These are phyloP conservation scores for Fusarium papillatum DNA, from an alignment of 2,329 filamentous ascomycete species.

Conservation along the genomic window DNA sequence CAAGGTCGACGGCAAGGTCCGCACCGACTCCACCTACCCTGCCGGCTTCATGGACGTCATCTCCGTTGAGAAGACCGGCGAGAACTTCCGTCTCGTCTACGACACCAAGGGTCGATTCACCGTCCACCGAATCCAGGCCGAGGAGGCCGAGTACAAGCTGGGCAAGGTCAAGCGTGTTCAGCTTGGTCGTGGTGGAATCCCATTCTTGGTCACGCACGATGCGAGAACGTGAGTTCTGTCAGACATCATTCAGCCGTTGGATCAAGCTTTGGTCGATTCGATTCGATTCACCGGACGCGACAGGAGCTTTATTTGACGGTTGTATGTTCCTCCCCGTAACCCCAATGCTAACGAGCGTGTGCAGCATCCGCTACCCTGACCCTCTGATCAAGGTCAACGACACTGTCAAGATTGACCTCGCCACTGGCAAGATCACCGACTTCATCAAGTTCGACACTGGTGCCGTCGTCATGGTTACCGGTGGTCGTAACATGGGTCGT, in stretches of 20 bases:
- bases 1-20: slow-evolving; percentile 99
- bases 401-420: slow-evolving; percentile 98
- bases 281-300: slow-evolving; percentile 57
- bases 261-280: slow-evolving; percentile 94
- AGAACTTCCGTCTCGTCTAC: slow-evolving; percentile 99
- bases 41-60: slow-evolving; percentile 99
- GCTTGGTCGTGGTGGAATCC: slow-evolving; percentile 99
- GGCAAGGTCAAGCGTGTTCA: slow-evolving; percentile 99
- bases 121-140: slow-evolving; percentile 98
- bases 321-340: slow-evolving; percentile 61
- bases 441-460: slow-evolving; percentile 99
- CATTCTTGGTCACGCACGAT: slow-evolving; percentile 99
- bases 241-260: slow-evolving; percentile 99
- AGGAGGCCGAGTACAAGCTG: slow-evolving; percentile 99
- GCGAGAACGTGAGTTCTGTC: slow-evolving; percentile 99
- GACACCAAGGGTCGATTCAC: slow-evolving; percentile 99
- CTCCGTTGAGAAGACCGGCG: slow-evolving; percentile 99
- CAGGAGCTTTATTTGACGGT: slow-evolving; percentile 61
- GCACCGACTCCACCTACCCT: slow-evolving; percentile 98
- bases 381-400: slow-evolving; percentile 99
- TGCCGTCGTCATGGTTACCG: slow-evolving; percentile 97
- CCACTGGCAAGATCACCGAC: slow-evolving; percentile 97
- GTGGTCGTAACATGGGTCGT: slow-evolving; percentile 99
- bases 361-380: slow-evolving; percentile 99
- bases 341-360: slow-evolving; percentile 54